phyloP scores from a whole-genome alignment of 108 stramenopile genomes.

The Nitzschia inconspicua region DNA sequence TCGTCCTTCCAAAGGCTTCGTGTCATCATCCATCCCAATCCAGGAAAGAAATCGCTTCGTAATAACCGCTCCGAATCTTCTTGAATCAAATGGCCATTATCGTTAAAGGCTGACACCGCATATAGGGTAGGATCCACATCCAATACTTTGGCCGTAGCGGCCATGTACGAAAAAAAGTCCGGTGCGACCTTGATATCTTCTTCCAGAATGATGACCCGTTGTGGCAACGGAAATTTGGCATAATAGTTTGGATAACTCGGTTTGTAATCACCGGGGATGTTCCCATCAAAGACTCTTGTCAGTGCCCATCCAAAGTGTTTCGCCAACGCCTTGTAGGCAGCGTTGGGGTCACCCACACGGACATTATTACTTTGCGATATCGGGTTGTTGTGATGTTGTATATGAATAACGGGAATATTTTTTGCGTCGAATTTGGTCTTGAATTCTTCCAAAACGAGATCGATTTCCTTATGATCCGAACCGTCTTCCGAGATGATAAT shows the following conservation, averaged over 20 bases:
- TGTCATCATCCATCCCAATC: conserved; percentile 95
- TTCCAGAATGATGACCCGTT: conserved; percentile 85
- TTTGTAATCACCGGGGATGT: background rate
- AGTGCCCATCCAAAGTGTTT: conserved; percentile 85
- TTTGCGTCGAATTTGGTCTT: conserved; percentile 35
- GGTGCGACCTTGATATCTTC: conserved; percentile 87
- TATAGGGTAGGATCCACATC: conserved; percentile 69
- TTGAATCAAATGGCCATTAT: conserved; percentile 72
- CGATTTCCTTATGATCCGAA: conserved; percentile 33
- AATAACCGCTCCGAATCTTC: conserved; percentile 42
- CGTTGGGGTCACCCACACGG: conserved; percentile 5
- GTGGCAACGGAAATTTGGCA: conserved; percentile 21
- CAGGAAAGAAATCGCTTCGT: conserved; percentile 92
- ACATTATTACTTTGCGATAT: background rate
- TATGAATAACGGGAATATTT: conserved; percentile 56
- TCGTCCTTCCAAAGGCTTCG: conserved; percentile 75
- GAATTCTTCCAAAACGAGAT: conserved; percentile 43
- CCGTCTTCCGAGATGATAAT: conserved; percentile 86
- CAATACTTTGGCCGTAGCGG: conserved; percentile 72
- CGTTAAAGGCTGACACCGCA: conserved; percentile 93
- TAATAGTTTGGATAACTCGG: conserved; percentile 1
- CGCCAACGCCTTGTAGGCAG: conserved; percentile 64
- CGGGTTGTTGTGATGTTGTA: conserved; percentile 35
- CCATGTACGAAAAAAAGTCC: conserved; percentile 91
- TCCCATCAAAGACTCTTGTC: conserved; percentile 57